Base-by-base conservation (phyloP, 2,329 filamentous ascomycete genomes). In the Colletotrichum sp. region DNA sequence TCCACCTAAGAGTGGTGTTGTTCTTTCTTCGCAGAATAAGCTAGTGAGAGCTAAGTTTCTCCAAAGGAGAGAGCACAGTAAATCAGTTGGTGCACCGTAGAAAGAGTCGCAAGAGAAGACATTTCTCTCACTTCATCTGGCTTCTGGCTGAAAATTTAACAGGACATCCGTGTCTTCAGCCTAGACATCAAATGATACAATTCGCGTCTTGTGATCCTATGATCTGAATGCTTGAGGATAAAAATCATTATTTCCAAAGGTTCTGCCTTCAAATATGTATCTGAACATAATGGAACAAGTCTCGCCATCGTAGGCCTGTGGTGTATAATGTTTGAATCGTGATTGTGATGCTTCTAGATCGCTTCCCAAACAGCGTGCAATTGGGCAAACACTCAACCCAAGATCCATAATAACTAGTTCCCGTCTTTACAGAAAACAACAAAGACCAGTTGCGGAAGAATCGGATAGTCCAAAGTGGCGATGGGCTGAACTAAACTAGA, bases 41-140 rank as follows among this genome's bases (percentile, higher is more conserved):
- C 18, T n/a, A n/a, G 18, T n/a, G 39, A n/a, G 18, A 43, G 18
- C 39, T 3, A n/a, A n/a, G 8, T 43, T 6, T 43, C 18, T 43
- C 36, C 16, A 18, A 10, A 43, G 8, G 16, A 43, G 10, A 43
- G 16, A 18, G 8, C 8, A n/a, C 36, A n/a, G 3, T n/a, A 43
- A 1, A 18, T 43, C 2, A 14, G 4, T 6, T 18, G 36, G 2
- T 14, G 4, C 10, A 18, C 36, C 16, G 2, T 6, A 0, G 36
- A 6, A 10, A 43, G 5, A n/a, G 1, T 43, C 1, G 18, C 0
- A 43, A 6, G 3, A 10, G 18, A 43, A 9, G 5, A 43, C 9
- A 10, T 43, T n/a, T n/a, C 9, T 8, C 39, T 43, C 18, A 43
- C 8, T 12, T n/a, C 39, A 43, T n/a, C 39, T 8, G 9, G 9